Evolutionary conservation across 805 yeast genomes (phyloP), one percentile per base, ranked within the genome.

Genomic region (Danielozyma ontarioensis): DNA sequence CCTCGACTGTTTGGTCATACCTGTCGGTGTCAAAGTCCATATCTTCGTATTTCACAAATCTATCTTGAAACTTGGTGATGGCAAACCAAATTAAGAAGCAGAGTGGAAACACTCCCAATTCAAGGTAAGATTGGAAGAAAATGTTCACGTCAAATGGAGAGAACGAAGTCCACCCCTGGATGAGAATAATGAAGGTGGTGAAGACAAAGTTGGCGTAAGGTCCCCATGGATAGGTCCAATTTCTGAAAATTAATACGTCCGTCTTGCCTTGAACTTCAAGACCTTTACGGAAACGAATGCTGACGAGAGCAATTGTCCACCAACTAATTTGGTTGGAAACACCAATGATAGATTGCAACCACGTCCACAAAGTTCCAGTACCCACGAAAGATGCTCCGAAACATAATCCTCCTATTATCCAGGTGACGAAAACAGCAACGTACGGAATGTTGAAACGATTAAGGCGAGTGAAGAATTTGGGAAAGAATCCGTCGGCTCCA

Each of bases 301-400:
- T 64, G n/a, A 70, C 66, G 26, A 72, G 55, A 27, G 68, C 72
- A 36, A 72, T 72, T 35, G 62, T 54, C 46, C 68, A 55, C 78
- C 78, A 72, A 17, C 74, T 65, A 28, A 72, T 47, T 48, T 70
- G 72, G 47, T 72, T 72, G 4, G 77, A 69, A 13, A 72, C 72
- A 45, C 76, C 77, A 33, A 72, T 76, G 33, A 71, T 61, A 35
- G 67, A 57, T 54, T 70, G 77, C 35, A 72, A 52, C 76, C 77
- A 72, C 12, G 61, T 41, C 77, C 78, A 73, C 25, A 73, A 53
- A n/a, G 60, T 57, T 28, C 77, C 78, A 1, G 76, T 70, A 15
- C 74, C 74, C 35, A 72, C 64, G 42, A 72, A 72, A 1, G 79
- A 73, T 3, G 80, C 70, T 2, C 77, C 83, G 45, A 78, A 78